These are phyloP conservation scores for Plasmodium blacklocki DNA, from an alignment of 169 alveolate species.

Conservation along the genomic window DNA sequence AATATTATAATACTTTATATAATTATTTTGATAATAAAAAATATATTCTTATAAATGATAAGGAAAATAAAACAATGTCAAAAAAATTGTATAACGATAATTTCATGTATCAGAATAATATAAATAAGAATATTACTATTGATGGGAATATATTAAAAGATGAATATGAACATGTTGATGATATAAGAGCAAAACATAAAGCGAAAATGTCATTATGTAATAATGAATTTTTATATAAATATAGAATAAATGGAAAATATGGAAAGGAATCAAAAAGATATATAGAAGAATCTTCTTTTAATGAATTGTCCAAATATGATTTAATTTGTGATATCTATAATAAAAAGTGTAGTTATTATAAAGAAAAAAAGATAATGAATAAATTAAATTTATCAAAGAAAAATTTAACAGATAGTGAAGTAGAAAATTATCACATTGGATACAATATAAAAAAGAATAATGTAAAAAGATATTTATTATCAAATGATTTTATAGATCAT, in stretches of 20 bases:
- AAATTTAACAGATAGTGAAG: slow-evolving; percentile 12
- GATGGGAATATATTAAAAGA: too few species aligned
- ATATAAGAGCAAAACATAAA: not conserved
- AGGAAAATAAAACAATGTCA: too few species aligned
- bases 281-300: not conserved
- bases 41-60: too few species aligned
- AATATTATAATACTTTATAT: too few species aligned
- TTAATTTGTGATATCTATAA: slow-evolving; percentile 31
- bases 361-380: slow-evolving; percentile 5
- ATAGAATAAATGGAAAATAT: slow-evolving; percentile 1
- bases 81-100: too few species aligned
- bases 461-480: not conserved
- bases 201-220: not conserved
- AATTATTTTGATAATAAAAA: too few species aligned
- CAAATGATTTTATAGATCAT: not conserved
- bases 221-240: not conserved
- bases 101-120: too few species aligned
- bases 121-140: too few species aligned
- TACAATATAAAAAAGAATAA: not conserved
- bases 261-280: not conserved
- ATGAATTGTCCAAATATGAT: slow-evolving; percentile 7
- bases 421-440: slow-evolving; percentile 3
- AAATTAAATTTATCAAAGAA: slow-evolving; percentile 6
- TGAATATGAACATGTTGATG: too few species aligned
- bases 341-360: not conserved